Evolutionary conservation across 768 basidiomycete species (phyloP).

Genomic region (Leccinum fibrillosum): DNA sequence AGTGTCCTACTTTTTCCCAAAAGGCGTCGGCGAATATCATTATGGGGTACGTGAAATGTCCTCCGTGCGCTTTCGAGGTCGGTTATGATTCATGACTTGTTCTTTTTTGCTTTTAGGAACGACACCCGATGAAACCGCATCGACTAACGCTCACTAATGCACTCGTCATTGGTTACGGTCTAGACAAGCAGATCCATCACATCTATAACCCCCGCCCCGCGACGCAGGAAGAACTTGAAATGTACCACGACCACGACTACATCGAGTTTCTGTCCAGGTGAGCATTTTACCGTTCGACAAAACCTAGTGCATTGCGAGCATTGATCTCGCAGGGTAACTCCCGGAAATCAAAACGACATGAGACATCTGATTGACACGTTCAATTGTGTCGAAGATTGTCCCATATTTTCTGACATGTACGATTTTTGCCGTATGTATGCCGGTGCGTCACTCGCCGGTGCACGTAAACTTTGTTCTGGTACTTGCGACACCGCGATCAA

Average conservation of each 20-base stretch:
- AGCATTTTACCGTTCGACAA: constrained; percentile 18
- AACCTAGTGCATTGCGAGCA: not conserved
- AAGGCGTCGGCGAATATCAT: constrained; percentile 91
- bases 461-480: constrained; percentile 80
- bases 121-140: constrained; percentile 98
- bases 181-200: constrained; percentile 92
- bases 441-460: constrained; percentile 88
- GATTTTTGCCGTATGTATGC: constrained; percentile 94
- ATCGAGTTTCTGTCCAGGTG: constrained; percentile 93
- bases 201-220: constrained; percentile 89
- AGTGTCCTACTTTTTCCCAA: constrained; percentile 96
- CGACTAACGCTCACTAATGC: constrained; percentile 94
- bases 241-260: constrained; percentile 94
- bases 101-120: constrained; percentile 55
- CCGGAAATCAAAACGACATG: constrained; percentile 68
- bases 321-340: constrained; percentile 65
- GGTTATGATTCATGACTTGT: constrained; percentile 1
- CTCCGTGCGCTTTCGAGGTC: not conserved
- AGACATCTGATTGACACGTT: constrained; percentile 76
- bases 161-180: constrained; percentile 91
- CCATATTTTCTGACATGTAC: constrained; percentile 92
- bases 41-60: constrained; percentile 75
- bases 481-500: constrained; percentile 96
- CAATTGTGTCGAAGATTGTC: constrained; percentile 97
- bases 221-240: constrained; percentile 83